Evolutionary conservation across 768 basidiomycete genomes (phyloP), one percentile per base, ranked within the genome.

Genomic region (Cystofilobasidium macerans): DNA sequence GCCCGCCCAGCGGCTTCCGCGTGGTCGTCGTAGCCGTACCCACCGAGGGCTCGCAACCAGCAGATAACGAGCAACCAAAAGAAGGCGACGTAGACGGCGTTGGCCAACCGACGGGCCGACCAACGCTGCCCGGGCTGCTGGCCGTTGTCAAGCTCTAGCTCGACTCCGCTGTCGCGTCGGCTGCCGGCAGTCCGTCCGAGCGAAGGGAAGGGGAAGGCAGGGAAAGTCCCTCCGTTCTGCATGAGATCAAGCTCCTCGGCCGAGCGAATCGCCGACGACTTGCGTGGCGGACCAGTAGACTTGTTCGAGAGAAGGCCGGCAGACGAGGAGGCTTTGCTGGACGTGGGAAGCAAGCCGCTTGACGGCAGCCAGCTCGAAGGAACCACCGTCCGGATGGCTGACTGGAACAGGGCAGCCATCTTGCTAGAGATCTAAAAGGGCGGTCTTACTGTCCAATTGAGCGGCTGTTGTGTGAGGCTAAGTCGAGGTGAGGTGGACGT

Each of bases 281-380:
- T 54, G 51, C 51, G 51, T 14, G 51, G 51, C n/a, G n/a, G n/a
- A n/a, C n/a, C n/a, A n/a, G n/a, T n/a, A 38, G 36, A 38, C 36
- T 8, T 7, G 36, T 8, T 7, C 8, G 14, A 14, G 36, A 38
- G 36, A 14, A 38, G 7, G 8, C 8, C 7, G 7, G 36, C 36
- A 14, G 36, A 8, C 36, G 36, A 14, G 36, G 36, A 38, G 36
- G 36, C 36, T 7, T 7, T 14, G 36, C 7, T 7, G 36, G 36
- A 38, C 36, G 36, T 7, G 8, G 36, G 36, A 38, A 14, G 36
- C 36, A 14, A 7, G 36, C 7, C 36, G 36, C 36, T 7, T 8
- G 36, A 38, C 36, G 36, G 8, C 36, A 8, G 8, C 14, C 8
- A 8, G 36, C 36, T 38, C 36, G 36, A n/a, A n/a, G n/a, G n/a